Evolutionary conservation across 1,284 basidiomycete genomes (phyloP).

Genomic region (Termitomyces sp.): DNA sequence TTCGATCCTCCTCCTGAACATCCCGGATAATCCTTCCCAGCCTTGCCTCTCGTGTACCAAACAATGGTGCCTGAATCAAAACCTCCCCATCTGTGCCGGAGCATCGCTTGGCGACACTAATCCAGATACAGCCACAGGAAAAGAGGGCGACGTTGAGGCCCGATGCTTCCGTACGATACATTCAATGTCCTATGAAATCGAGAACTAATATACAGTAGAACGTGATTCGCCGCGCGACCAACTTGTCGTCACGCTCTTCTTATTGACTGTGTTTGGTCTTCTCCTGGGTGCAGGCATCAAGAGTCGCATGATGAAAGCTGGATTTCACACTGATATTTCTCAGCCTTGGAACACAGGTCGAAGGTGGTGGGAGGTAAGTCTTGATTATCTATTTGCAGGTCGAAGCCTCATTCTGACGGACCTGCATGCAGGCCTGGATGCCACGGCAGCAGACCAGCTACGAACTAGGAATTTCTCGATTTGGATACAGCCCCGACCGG

Average conservation of each 20-base stretch:
- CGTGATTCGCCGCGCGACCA: slow-evolving; percentile 88
- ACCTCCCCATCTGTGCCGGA: slow-evolving; percentile 79
- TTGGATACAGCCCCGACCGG: slow-evolving; percentile 28
- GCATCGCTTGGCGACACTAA: slow-evolving; percentile 84
- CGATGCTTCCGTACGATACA: slow-evolving; percentile 83
- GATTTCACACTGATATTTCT: slow-evolving; percentile 51
- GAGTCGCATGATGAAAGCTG: slow-evolving; percentile 72
- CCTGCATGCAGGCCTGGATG: slow-evolving; percentile 50
- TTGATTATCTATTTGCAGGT: neutral
- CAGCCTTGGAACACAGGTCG: slow-evolving; percentile 52
- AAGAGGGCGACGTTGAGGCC: slow-evolving; percentile 93
- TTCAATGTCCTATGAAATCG: neutral
- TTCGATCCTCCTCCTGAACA: slow-evolving; percentile 78
- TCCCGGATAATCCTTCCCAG: slow-evolving; percentile 79
- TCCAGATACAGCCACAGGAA: slow-evolving; percentile 91
- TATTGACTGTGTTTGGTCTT: slow-evolving; percentile 80
- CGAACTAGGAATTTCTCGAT: slow-evolving; percentile 42
- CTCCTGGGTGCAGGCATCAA: slow-evolving; percentile 81
- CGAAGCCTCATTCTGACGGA: neutral
- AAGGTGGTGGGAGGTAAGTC: slow-evolving; percentile 76
- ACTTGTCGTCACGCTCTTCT: slow-evolving; percentile 84
- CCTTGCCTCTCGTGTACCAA: slow-evolving; percentile 92
- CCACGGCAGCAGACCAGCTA: slow-evolving; percentile 46
- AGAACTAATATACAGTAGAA: slow-evolving; percentile 24
- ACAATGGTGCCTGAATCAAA: slow-evolving; percentile 93